phyloP scores from a whole-genome alignment of 768 basidiomycete species.

The Chalciporus sphaerocephalus region DNA sequence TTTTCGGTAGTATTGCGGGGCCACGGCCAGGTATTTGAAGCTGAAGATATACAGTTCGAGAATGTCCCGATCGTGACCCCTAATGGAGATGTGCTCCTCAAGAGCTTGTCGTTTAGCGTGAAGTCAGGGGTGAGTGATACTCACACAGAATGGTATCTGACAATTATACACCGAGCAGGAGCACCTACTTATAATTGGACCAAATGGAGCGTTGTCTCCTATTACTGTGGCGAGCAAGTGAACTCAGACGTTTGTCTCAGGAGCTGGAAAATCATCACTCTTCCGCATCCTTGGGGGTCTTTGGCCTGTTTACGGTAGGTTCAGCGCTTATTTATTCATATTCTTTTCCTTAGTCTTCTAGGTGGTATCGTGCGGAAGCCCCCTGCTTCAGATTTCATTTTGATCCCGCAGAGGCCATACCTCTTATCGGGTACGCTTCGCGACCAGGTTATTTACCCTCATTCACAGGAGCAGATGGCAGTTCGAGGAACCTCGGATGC shows the following conservation, averaged over 20 bases:
- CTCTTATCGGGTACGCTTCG: conserved; percentile 90
- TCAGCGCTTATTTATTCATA: neutral
- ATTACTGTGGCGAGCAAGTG: neutral
- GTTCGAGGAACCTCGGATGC: conserved; percentile 68
- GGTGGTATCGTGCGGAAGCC: conserved; percentile 86
- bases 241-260: conserved; percentile 30
- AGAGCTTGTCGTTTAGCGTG: conserved; percentile 81
- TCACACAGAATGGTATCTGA: neutral
- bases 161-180: conserved; percentile 44
- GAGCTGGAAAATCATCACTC: conserved; percentile 84
- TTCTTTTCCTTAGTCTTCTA: conserved; percentile 16
- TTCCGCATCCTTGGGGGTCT: conserved; percentile 96
- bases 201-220: conserved; percentile 61
- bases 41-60: conserved; percentile 89
- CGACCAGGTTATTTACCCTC: conserved; percentile 96
- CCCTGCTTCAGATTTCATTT: conserved; percentile 79
- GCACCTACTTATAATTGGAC: conserved; percentile 90
- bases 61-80: conserved; percentile 94
- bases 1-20: conserved; percentile 63
- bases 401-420: conserved; percentile 96
- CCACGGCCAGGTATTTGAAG: conserved; percentile 74
- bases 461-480: conserved; percentile 76
- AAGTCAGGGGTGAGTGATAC: conserved; percentile 63
- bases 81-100: conserved; percentile 88
- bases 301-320: conserved; percentile 71